Evolutionary conservation across 371 early-diverging fungal genomes (phyloP).

Genomic region (Syncephalastrum contaminatum): DNA sequence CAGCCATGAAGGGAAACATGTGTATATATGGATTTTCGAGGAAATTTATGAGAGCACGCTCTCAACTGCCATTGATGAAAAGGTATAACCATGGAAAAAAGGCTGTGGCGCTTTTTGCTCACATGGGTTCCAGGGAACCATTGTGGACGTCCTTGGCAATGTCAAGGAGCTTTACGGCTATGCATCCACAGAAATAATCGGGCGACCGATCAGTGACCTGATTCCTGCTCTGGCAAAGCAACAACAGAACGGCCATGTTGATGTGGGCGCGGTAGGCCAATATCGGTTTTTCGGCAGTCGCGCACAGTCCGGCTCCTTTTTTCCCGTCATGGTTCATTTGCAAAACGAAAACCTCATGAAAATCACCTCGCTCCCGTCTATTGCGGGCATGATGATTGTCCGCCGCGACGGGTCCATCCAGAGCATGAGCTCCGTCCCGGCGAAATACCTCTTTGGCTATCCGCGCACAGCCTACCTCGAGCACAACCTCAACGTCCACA

Average conservation of each 20-base stretch:
- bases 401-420: slow-evolving; percentile 59
- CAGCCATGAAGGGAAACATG: slow-evolving; percentile 38
- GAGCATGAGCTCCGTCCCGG: slow-evolving; percentile 65
- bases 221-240: slow-evolving; percentile 48
- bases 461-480: slow-evolving; percentile 42
- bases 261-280: slow-evolving; percentile 47
- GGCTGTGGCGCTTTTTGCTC: not conserved
- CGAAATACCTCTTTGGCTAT: slow-evolving; percentile 72
- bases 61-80: slow-evolving; percentile 18
- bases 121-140: slow-evolving; percentile 36
- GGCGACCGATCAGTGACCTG: slow-evolving; percentile 47
- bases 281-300: slow-evolving; percentile 62
- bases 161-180: slow-evolving; percentile 62
- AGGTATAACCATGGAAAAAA: slow-evolving; percentile 12
- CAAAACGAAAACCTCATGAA: slow-evolving; percentile 23
- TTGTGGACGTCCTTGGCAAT: slow-evolving; percentile 46
- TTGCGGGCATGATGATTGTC: slow-evolving; percentile 66
- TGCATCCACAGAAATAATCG: slow-evolving; percentile 44
- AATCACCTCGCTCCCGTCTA: slow-evolving; percentile 63
- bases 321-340: slow-evolving; percentile 58
- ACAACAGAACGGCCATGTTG: slow-evolving; percentile 28
- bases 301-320: slow-evolving; percentile 50
- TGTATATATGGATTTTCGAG: slow-evolving; percentile 75
- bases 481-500: slow-evolving; percentile 49
- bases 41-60: slow-evolving; percentile 59